These are phyloP conservation scores for Pseudogymnoascus sp. DNA, from an alignment of 2,329 filamentous ascomycete genomes.

Conservation along the genomic window DNA sequence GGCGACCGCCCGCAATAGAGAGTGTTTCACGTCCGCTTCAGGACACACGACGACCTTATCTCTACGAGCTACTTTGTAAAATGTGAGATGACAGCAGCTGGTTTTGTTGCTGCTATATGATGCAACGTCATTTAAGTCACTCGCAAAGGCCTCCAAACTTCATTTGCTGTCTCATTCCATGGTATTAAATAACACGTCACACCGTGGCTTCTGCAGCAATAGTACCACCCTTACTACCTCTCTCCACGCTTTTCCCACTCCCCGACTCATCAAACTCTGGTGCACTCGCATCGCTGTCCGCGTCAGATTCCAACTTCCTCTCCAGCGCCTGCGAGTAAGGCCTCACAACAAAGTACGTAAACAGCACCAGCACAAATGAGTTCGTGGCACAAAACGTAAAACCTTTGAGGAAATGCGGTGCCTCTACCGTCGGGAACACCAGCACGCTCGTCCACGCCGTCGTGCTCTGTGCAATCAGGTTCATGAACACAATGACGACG, in stretches of 20 bases:
- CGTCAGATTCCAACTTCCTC: neutral
- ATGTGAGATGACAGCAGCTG: neutral
- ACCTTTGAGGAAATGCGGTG: conserved; percentile 37
- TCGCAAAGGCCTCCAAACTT: neutral
- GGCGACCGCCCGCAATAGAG: neutral
- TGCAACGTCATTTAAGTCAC: neutral
- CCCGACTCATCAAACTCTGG: neutral
- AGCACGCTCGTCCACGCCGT: conserved; percentile 41
- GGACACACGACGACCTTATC: neutral
- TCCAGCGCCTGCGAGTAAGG: conserved; percentile 9
- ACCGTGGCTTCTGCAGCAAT: neutral
- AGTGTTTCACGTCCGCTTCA: neutral
- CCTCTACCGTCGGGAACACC: conserved; percentile 40
- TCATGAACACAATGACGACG: conserved; percentile 37
- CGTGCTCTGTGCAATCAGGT: conserved; percentile 38
- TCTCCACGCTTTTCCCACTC: neutral
- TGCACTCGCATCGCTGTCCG: neutral
- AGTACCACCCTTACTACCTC: neutral
- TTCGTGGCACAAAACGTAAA: conserved; percentile 23
- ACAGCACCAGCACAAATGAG: conserved; percentile 29
- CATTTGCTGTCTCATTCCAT: neutral
- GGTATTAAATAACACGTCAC: neutral
- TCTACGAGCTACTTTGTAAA: neutral
- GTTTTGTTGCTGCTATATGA: neutral
- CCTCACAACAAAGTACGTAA: conserved; percentile 17